phyloP scores from a whole-genome alignment of 768 basidiomycete genomes.

The Mycena indigotica region DNA sequence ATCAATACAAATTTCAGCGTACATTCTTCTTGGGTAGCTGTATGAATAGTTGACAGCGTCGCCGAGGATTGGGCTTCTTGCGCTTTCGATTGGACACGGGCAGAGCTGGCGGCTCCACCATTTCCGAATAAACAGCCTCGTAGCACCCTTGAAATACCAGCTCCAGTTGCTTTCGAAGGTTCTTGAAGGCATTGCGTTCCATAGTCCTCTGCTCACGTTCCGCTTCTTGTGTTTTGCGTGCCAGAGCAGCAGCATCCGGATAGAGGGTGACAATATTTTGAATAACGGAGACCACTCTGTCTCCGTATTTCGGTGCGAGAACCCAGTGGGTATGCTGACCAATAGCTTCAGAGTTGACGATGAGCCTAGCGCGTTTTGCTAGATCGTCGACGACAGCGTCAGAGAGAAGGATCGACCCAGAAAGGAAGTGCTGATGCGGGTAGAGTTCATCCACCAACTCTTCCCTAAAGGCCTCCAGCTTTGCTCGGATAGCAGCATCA shows the following conservation, averaged over 20 bases:
- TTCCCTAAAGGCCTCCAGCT: not conserved
- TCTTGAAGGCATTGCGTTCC: conserved; percentile 1
- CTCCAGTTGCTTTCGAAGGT: not conserved
- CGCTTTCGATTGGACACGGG: not conserved
- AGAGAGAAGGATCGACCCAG: conserved; percentile 3
- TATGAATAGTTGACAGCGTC: conserved; percentile 6
- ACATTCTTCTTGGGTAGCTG: not conserved
- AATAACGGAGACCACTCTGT: conserved; percentile 6
- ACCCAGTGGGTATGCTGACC: conserved; percentile 6
- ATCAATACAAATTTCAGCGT: too few species aligned
- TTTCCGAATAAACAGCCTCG: not conserved
- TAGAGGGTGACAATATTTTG: not conserved
- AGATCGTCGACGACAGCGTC: conserved; percentile 2
- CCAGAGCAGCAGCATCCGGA: conserved; percentile 3
- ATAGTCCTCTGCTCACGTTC: not conserved
- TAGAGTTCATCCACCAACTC: not conserved
- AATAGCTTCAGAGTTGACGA: conserved; percentile 6
- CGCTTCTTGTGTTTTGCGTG: not conserved
- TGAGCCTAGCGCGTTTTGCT: not conserved
- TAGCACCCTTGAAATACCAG: conserved; percentile 11
- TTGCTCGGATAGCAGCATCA: not conserved
- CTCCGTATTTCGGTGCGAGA: conserved; percentile 2
- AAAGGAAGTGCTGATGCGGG: conserved; percentile 5
- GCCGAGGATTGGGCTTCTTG: not conserved
- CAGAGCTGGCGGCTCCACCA: not conserved